Conservation (phyloP, 257 asterid species). For the Schizonepeta tenuifolia region DNA sequence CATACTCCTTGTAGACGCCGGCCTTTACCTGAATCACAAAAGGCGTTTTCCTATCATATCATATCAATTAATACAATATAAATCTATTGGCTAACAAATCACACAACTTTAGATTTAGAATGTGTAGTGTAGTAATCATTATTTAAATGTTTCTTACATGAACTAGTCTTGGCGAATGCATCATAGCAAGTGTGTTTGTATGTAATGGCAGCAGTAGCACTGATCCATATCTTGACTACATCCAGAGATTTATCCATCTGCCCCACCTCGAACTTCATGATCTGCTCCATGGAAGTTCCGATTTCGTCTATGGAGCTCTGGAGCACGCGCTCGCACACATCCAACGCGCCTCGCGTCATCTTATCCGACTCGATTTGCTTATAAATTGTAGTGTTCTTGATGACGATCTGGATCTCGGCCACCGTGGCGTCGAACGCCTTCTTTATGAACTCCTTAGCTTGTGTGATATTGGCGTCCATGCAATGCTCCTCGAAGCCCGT, state of each 20-base stretch:
- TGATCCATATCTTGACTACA: conserved; percentile 69
- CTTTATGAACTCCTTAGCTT: conserved; percentile 53
- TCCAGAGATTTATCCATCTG: conserved; percentile 43
- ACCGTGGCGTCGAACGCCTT: conserved; percentile 50
- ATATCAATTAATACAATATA: too few relatives aligned
- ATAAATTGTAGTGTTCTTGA: conserved; percentile 41
- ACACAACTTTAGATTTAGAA: too few relatives aligned
- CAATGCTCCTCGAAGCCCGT: conserved; percentile 62
- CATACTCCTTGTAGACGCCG: conserved; percentile 57
- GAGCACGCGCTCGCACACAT: conserved; percentile 52
- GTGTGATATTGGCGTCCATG: conserved; percentile 37
- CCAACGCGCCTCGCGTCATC: conserved; percentile 56
- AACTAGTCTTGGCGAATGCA: conserved; percentile 62
- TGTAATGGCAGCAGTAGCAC: conserved; percentile 59
- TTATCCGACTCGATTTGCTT: conserved; percentile 43
- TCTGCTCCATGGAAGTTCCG: conserved; percentile 38
- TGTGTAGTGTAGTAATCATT: too few relatives aligned
- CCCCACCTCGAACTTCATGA: conserved; percentile 35
- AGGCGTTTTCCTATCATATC: conserved; percentile 34
- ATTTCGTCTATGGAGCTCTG: conserved; percentile 55
- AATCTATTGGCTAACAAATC: too few relatives aligned
- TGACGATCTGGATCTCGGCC: conserved; percentile 39
- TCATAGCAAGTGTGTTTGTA: conserved; percentile 68
- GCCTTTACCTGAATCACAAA: conserved; percentile 57
- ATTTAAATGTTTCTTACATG: too few relatives aligned